A percentile compares a stretch with the other conserved stretches of the same genome.
Conservation (phyloP, 2,329 filamentous ascomycete genomes). For the Ambrosiella xylebori region DNA sequence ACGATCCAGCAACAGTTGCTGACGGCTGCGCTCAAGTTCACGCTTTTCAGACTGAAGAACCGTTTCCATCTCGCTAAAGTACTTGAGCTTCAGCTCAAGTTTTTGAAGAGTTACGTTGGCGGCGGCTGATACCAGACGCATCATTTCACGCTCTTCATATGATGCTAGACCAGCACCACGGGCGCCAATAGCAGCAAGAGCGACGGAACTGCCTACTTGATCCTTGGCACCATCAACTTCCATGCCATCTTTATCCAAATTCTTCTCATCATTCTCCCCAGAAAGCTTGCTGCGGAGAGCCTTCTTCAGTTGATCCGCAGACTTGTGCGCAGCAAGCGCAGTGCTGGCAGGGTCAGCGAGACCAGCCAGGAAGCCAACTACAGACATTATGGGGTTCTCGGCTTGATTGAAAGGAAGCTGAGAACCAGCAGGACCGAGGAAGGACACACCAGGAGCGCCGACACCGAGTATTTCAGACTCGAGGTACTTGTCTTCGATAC, state of each 20-base stretch:
- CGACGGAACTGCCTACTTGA: constrained; percentile 50
- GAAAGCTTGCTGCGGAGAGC: constrained; percentile 66
- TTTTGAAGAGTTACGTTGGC: constrained; percentile 93
- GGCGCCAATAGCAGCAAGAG: constrained; percentile 70
- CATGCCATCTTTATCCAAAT: constrained; percentile 37
- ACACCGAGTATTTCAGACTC: constrained; percentile 48
- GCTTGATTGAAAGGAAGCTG: constrained; percentile 78
- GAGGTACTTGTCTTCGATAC: constrained; percentile 94
- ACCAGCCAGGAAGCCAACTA: constrained; percentile 83
- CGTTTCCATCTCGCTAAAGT: constrained; percentile 91
- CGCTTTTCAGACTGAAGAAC: constrained; percentile 81
- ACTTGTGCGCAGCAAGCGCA: constrained; percentile 75
- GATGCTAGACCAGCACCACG: constrained; percentile 78
- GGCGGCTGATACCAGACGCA: constrained; percentile 74
- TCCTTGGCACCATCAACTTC: constrained; percentile 34
- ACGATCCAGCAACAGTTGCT: constrained; percentile 85
- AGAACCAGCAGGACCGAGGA: constrained; percentile 57
- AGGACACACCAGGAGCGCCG: constrained; percentile 39
- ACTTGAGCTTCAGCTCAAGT: constrained; percentile 84
- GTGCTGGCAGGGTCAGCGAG: constrained; percentile 81
- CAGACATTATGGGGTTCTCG: constrained; percentile 93
- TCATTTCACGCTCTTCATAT: constrained; percentile 94
- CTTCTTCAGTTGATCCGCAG: constrained; percentile 70
- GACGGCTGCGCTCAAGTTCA: constrained; percentile 78
- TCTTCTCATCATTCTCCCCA: constrained; percentile 27